Percentiles rank a stretch among this genome's conserved stretches.
phyloP scores from a whole-genome alignment of 2,329 filamentous ascomycete genomes.

The Xylaria digitata region DNA sequence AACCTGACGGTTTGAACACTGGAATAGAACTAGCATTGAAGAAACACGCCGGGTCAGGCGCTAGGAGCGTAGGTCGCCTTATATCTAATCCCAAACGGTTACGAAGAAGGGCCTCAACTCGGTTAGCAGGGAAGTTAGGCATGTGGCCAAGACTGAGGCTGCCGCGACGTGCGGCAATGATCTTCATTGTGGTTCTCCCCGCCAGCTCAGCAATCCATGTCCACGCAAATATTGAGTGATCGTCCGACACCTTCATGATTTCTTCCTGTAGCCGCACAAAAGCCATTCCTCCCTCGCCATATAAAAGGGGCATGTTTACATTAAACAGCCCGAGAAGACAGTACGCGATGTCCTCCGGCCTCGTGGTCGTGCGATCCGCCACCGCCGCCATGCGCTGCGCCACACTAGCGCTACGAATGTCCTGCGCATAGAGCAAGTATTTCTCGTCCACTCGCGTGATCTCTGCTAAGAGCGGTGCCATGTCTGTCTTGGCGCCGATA shows the following conservation, averaged over 20 bases:
- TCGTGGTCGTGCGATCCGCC: slow-evolving; percentile 28
- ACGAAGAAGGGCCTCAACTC: slow-evolving; percentile 2
- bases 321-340: slow-evolving; percentile 30
- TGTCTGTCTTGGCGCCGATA: slow-evolving; percentile 18
- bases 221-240: slow-evolving; percentile 29
- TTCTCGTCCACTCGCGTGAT: slow-evolving; percentile 23
- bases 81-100: slow-evolving; percentile 8
- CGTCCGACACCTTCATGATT: slow-evolving; percentile 29
- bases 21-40: slow-evolving; percentile 21
- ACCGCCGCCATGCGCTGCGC: slow-evolving; percentile 31
- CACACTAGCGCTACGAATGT: slow-evolving; percentile 29
- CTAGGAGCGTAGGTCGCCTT: slow-evolving; percentile 21
- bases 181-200: not conserved
- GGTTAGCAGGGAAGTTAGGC: slow-evolving; percentile 15
- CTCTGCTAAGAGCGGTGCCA: slow-evolving; percentile 24
- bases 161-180: not conserved
- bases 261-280: slow-evolving; percentile 32
- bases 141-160: slow-evolving; percentile 1
- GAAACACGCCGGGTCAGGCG: slow-evolving; percentile 26
- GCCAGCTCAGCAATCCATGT: slow-evolving; percentile 24
- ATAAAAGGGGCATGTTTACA: slow-evolving; percentile 30
- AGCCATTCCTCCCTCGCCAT: slow-evolving; percentile 25
- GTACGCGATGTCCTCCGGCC: slow-evolving; percentile 31
- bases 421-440: slow-evolving; percentile 21
- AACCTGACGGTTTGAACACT: slow-evolving; percentile 13